A percentile compares a stretch with the other conserved stretches of the same genome.
phyloP scores from a whole-genome alignment of 1,284 basidiomycete genomes.

The Kwoniella shivajii region DNA sequence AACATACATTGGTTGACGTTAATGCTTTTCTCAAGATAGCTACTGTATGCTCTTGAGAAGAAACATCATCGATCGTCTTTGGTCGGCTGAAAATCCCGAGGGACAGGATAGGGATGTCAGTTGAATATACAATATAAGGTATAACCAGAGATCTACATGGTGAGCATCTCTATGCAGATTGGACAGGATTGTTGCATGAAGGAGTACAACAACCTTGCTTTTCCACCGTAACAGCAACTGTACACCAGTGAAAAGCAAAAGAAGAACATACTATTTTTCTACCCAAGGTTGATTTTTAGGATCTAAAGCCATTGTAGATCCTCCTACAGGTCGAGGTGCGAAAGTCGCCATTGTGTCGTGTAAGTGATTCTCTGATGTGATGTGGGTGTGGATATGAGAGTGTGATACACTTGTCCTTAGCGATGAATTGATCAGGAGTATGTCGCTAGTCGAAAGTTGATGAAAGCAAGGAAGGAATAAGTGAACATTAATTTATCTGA shows the following conservation, averaged over 20 bases:
- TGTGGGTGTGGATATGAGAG: background rate
- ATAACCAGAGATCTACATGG: background rate
- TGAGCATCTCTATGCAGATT: background rate
- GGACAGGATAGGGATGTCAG: background rate
- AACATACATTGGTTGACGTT: constrained; percentile 81
- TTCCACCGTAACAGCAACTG: background rate
- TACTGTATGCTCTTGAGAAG: constrained; percentile 95
- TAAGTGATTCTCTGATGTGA: background rate
- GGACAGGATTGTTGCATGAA: background rate
- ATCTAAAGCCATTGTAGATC: constrained; percentile 50
- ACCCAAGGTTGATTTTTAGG: constrained; percentile 89
- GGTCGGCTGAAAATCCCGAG: constrained; percentile 69
- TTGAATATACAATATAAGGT: background rate
- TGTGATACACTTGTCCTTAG: background rate
- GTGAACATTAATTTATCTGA: too few relatives aligned
- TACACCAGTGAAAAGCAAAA: background rate
- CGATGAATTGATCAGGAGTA: background rate
- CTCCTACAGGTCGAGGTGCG: constrained; percentile 23
- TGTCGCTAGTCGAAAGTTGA: too few relatives aligned
- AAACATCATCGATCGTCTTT: constrained; percentile 95
- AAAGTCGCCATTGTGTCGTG: constrained; percentile 26
- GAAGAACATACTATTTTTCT: constrained; percentile 80
- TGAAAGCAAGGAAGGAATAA: too few relatives aligned
- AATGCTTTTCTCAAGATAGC: constrained; percentile 88
- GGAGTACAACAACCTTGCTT: too few relatives aligned